Evolutionary conservation across 2,329 filamentous ascomycete genomes (phyloP), one percentile per base, ranked within the genome.

Genomic region (Penicillium hesseltinei): DNA sequence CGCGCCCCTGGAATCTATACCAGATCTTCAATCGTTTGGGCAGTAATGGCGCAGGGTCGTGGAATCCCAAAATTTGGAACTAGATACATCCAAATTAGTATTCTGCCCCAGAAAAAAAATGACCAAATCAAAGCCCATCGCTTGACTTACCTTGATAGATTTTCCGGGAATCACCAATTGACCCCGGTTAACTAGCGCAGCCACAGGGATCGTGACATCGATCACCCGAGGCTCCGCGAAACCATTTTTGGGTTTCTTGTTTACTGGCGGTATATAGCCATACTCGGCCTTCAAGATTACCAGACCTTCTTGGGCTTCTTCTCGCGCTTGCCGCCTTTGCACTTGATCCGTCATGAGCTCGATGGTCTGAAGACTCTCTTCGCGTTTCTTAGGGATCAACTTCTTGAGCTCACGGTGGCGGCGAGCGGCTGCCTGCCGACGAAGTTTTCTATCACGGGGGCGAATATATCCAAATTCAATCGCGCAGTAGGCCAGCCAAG

Each of bases 131-230:
- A 21, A 9, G 21, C 13, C 19, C 36, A 8, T 33, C 10, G 4
- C 21, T 13, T 43, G 29, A 57, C 68, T 62, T 53, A 77, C 75
- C 66, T 76, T 78, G 52, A 67, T 59, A 4, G 69, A 67, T 13
- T 69, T 65, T 23, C 66, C 61, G n/a, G 73, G 59, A 29, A 79
- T 73, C 39, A 70, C 64, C 50, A 78, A 63, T 60, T 78, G 77
- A 23, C 73, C 67, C 35, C 70, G 71, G 45, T 78, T 74, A 13
- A 79, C 77, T 52, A 77, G 64, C n/a, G 74, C 74, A 53, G 76
- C 77, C n/a, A 78, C 71, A 5, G 77, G 73, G 33, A 77, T 71
- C 3, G 76, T 78, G 31, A 78, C 77, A 65, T 78, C 75, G 15
- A 71, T 68, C 3, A 71, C 58, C 29, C 71, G 66, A 21, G 64